Conservation (phyloP, 2,329 filamentous ascomycete genomes). For the Penicillium polonicum region DNA sequence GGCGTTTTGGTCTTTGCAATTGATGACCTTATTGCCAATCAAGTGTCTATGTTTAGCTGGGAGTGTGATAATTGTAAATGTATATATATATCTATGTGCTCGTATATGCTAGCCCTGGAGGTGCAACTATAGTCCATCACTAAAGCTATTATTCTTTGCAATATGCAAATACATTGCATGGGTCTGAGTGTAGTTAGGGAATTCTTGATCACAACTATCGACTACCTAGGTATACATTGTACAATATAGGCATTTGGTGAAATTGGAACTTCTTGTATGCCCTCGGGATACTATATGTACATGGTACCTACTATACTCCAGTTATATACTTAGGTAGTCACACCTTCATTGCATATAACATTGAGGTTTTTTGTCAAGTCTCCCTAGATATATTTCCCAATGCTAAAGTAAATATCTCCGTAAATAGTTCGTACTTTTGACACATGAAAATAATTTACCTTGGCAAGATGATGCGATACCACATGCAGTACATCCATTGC, state of each 20-base stretch:
- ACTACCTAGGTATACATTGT: background rate
- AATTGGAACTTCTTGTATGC: background rate
- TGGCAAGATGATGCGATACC: background rate
- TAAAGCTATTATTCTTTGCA: background rate
- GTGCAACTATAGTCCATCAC: background rate
- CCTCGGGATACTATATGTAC: background rate
- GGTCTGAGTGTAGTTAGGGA: no score
- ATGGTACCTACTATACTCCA: no score
- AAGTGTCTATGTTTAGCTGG: background rate
- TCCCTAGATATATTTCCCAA: no score
- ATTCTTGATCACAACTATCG: no score
- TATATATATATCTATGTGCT: slow-evolving; percentile 2
- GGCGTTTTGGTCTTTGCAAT: slow-evolving; percentile 29
- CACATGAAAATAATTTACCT: background rate
- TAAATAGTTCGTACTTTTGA: background rate
- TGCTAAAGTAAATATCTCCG: background rate
- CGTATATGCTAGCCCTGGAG: background rate
- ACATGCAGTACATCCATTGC: background rate
- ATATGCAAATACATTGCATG: background rate
- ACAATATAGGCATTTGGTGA: background rate
- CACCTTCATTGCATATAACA: background rate
- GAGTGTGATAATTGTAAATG: slow-evolving; percentile 4
- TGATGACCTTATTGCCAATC: slow-evolving; percentile 3
- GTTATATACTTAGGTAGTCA: background rate
- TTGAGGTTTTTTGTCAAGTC: background rate